phyloP scores from a whole-genome alignment of 345 rosid genomes.

The Citrus inodora region DNA sequence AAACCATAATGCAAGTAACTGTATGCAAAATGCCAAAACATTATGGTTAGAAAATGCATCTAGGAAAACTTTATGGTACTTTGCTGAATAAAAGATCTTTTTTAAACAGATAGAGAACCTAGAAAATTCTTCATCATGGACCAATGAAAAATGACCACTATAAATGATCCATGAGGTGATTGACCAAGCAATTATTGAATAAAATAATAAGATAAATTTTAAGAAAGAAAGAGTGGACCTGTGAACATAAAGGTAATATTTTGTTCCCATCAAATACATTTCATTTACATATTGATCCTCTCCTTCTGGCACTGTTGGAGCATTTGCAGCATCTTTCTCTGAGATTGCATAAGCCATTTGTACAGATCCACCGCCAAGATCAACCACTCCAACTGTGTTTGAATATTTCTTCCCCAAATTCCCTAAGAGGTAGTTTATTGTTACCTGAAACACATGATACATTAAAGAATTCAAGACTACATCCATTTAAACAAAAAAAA shows the following conservation, averaged over 20 bases:
- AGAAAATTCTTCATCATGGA: background rate
- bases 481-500: background rate
- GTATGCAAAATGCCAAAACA: slow-evolving; percentile 24
- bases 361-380: slow-evolving; percentile 99
- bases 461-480: background rate
- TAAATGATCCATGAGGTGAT: background rate
- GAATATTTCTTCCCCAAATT: slow-evolving; percentile 69
- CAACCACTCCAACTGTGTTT: slow-evolving; percentile 90
- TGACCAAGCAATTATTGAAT: background rate
- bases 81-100: background rate
- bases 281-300: slow-evolving; percentile 79
- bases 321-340: slow-evolving; percentile 65
- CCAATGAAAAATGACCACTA: background rate
- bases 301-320: slow-evolving; percentile 62
- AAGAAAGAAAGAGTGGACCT: slow-evolving; percentile 43
- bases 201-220: slow-evolving; percentile 6
- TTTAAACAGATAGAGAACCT: background rate
- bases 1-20: slow-evolving; percentile 95
- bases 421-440: slow-evolving; percentile 83
- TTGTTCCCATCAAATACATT: slow-evolving; percentile 74
- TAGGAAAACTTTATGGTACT: background rate
- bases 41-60: background rate
- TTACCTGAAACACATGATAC: slow-evolving; percentile 56
- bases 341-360: slow-evolving; percentile 99
- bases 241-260: slow-evolving; percentile 89